phyloP scores from a whole-genome alignment of 805 yeast species.

The Clavispora asparagi region DNA sequence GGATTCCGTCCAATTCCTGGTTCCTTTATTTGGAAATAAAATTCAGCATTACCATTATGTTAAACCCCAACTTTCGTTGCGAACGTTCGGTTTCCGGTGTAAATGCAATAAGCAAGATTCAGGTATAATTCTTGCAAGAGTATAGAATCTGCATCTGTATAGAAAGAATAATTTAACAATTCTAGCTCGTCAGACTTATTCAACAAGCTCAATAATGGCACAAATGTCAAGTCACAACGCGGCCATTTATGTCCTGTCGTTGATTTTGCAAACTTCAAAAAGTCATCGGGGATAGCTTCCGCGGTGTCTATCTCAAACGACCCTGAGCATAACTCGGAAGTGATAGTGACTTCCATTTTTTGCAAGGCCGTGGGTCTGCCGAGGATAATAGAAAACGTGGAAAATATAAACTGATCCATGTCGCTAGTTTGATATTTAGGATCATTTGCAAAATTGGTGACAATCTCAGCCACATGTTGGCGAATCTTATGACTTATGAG shows the following conservation, averaged over 20 bases:
- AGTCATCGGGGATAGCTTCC: slow-evolving; percentile 11
- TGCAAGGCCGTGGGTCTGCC: background rate
- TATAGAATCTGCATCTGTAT: slow-evolving; percentile 4
- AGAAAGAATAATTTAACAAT: slow-evolving; percentile 22
- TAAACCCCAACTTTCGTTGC: slow-evolving; percentile 10
- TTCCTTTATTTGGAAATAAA: slow-evolving; percentile 10
- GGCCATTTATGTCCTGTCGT: slow-evolving; percentile 33
- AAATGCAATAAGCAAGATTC: slow-evolving; percentile 28
- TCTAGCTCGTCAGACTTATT: slow-evolving; percentile 30
- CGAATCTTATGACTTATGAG: slow-evolving; percentile 13
- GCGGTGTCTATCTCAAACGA: slow-evolving; percentile 18
- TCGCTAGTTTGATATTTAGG: background rate
- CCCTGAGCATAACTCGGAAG: slow-evolving; percentile 30
- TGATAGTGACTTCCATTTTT: slow-evolving; percentile 19
- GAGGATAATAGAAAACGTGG: background rate
- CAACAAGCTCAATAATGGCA: slow-evolving; percentile 32
- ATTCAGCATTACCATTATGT: background rate
- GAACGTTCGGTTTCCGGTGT: slow-evolving; percentile 33
- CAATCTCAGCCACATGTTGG: slow-evolving; percentile 16
- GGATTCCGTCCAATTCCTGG: slow-evolving; percentile 24
- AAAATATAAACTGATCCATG: background rate
- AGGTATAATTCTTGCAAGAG: slow-evolving; percentile 12
- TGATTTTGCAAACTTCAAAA: slow-evolving; percentile 17
- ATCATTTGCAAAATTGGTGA: slow-evolving; percentile 5
- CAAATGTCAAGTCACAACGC: slow-evolving; percentile 29